These are phyloP conservation scores for Niveomyces coronatus DNA, from an alignment of 2,329 filamentous ascomycete genomes.

Conservation along the genomic window DNA sequence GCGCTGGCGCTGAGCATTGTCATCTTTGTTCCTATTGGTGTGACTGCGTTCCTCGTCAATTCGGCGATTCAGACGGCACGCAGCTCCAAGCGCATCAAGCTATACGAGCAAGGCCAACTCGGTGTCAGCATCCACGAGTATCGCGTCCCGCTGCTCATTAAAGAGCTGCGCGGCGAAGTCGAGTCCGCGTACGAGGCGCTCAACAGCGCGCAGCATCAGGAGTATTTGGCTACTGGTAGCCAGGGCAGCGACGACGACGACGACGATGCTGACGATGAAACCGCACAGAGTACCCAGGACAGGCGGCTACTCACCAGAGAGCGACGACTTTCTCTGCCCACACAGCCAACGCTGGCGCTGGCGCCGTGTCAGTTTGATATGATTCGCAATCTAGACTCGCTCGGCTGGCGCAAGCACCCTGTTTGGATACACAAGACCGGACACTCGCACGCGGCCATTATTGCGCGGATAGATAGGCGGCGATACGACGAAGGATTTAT, in stretches of 20 bases:
- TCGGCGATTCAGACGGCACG: constrained; percentile 65
- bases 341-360: constrained; percentile 65
- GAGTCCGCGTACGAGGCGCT: constrained; percentile 69
- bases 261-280: constrained; percentile 16
- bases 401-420: constrained; percentile 54
- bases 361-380: constrained; percentile 75
- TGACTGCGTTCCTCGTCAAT: constrained; percentile 63
- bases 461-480: constrained; percentile 60
- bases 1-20: constrained; percentile 56
- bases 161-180: constrained; percentile 63
- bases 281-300: constrained; percentile 27
- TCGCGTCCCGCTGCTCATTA: constrained; percentile 64
- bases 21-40: constrained; percentile 63
- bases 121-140: constrained; percentile 62
- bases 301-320: constrained; percentile 31
- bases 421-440: constrained; percentile 66
- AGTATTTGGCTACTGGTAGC: constrained; percentile 55
- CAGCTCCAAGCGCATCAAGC: constrained; percentile 62
- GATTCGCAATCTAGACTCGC: constrained; percentile 63
- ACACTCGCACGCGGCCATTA: constrained; percentile 87
- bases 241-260: constrained; percentile 19
- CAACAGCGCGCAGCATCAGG: constrained; percentile 56
- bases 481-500: constrained; percentile 65
- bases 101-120: constrained; percentile 62
- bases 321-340: constrained; percentile 30